phyloP scores from a whole-genome alignment of 495 filamentous ascomycete species.

The Rhypophila decipiens region DNA sequence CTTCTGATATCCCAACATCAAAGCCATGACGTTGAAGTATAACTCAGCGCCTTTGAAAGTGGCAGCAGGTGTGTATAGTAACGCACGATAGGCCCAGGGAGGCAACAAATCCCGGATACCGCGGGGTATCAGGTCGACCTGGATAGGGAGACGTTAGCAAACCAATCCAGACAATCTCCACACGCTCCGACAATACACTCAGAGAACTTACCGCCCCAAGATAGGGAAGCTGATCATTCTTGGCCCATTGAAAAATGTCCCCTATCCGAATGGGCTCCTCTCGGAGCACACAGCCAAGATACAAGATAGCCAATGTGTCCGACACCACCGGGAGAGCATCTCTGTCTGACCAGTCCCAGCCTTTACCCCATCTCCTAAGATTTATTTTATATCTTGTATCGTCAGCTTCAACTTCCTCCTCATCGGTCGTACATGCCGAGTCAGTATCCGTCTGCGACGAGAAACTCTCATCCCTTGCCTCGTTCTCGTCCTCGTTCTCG shows the following conservation, averaged over 20 bases:
- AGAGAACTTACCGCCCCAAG: slow-evolving; percentile 30
- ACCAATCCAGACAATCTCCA: not conserved
- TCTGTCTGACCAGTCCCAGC: slow-evolving; percentile 18
- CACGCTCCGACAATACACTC: not conserved
- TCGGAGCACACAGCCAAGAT: slow-evolving; percentile 37
- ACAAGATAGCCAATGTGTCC: slow-evolving; percentile 40
- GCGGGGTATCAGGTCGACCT: slow-evolving; percentile 50
- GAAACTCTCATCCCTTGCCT: slow-evolving; percentile 3
- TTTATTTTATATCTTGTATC: no score
- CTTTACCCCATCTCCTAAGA: no score
- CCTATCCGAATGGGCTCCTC: slow-evolving; percentile 37
- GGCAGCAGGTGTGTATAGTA: slow-evolving; percentile 49
- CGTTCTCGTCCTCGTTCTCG: slow-evolving; percentile 7
- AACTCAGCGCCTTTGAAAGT: slow-evolving; percentile 47
- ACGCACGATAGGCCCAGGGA: slow-evolving; percentile 46
- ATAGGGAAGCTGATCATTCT: slow-evolving; percentile 33
- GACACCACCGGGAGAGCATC: slow-evolving; percentile 28
- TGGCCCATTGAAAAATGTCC: slow-evolving; percentile 39
- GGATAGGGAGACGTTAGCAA: not conserved
- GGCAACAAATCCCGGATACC: slow-evolving; percentile 62
- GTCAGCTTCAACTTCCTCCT: no score
- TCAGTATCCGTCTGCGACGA: no score
- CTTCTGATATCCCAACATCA: slow-evolving; percentile 55
- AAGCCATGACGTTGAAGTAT: slow-evolving; percentile 53
- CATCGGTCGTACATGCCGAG: no score